Base-by-base conservation (phyloP, 768 basidiomycete genomes). In the Austroboletus eburneus region DNA sequence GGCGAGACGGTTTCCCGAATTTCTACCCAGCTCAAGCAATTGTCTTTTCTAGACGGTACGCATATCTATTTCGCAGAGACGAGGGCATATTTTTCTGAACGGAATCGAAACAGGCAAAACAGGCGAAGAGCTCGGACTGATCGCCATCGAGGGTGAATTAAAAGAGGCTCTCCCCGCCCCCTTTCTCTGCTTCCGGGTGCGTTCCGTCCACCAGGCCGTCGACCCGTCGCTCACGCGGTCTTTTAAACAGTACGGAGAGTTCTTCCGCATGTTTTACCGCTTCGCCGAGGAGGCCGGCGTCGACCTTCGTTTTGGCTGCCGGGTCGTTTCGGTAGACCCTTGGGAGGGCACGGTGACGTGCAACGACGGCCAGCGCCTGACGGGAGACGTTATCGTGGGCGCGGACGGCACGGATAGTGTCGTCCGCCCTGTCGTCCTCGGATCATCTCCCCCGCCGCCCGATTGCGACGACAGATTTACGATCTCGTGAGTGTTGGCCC, bases 341-440 rank as follows among this genome's bases (percentile, higher is more conserved):
- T 69, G 72, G 49, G 38, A 62, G 7, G 61, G 61, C 5, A 38
- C 33, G 0, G 52, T 64, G 4, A 62, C 65, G 8, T 68, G 72
- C 2, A 64, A 68, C 17, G 67, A 61, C 33, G 80, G 78, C 10
- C 69, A 72, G 41, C 63, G 55, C 4, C 42, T 79, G 9, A 46
- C 54, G 13, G 75, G 74, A 0, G 81, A 84, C 54, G 58, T 83
- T 21, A 61, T 84, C 33, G 68, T 84, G 5, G 81, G 78, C 10
- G 83, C 83, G 3, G 83, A 84, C 58, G 82, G 83, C 9, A 69
- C 69, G n/a, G 57, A 66, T 25, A 81, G 79, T 18, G 33, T 73
- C 27, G 66, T 72, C 9, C 60, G 61, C 9, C 52, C 66, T 6
- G 56, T 77, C 5, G 55, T 72, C 18, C 62, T 63, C 2, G 61